phyloP scores from a whole-genome alignment of 2,329 filamentous ascomycete genomes.

The Microdochium bolleyi region DNA sequence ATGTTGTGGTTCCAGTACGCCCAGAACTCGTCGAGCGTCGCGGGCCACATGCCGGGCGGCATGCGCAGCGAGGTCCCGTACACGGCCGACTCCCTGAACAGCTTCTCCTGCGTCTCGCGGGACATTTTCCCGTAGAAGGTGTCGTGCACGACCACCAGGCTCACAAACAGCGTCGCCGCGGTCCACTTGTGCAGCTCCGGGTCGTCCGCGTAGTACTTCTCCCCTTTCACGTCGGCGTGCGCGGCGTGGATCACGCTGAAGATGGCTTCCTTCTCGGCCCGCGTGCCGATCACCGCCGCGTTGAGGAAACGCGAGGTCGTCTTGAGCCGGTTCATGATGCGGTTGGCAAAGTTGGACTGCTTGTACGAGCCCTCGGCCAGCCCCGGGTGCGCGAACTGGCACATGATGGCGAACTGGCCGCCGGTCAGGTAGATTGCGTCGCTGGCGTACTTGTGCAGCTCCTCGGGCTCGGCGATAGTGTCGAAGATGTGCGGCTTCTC shows the following conservation, averaged over 20 bases:
- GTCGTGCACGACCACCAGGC: conserved; percentile 14
- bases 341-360: conserved; percentile 15
- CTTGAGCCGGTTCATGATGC: conserved; percentile 14
- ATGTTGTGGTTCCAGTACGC: conserved; percentile 27
- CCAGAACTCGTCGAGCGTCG: conserved; percentile 23
- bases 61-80: conserved; percentile 5
- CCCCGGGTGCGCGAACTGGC: conserved; percentile 16
- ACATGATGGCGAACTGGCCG: conserved; percentile 13
- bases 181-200: conserved; percentile 19
- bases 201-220: conserved; percentile 16
- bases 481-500: conserved; percentile 5
- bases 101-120: conserved; percentile 4
- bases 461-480: conserved; percentile 5
- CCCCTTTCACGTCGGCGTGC: conserved; percentile 13
- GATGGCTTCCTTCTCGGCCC: conserved; percentile 13
- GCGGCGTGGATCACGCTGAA: conserved; percentile 15
- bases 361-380: conserved; percentile 15
- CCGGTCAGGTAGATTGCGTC: conserved; percentile 8
- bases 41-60: conserved; percentile 25
- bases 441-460: conserved; percentile 3
- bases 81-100: conserved; percentile 3
- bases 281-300: conserved; percentile 13
- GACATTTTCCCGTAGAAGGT: conserved; percentile 11
- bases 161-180: conserved; percentile 17
- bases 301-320: conserved; percentile 16